Conservation (phyloP, 106 monocot genomes). For the Dioscorea zingiberensis region DNA sequence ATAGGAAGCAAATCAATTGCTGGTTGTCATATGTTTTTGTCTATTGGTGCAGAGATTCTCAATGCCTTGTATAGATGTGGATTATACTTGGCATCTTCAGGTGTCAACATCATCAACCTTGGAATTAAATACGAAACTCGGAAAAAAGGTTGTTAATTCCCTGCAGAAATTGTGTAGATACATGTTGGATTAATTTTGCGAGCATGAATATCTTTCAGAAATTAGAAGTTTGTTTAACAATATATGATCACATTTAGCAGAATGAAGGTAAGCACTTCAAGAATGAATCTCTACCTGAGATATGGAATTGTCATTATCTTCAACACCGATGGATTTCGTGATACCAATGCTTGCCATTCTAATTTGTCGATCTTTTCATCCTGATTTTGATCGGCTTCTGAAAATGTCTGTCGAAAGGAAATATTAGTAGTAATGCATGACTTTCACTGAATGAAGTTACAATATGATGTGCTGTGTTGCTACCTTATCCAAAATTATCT, state of each 20-base stretch:
- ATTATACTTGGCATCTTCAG: slow-evolving; percentile 12
- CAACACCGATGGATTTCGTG: slow-evolving; percentile 79
- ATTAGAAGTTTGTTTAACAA: background rate
- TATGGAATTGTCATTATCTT: slow-evolving; percentile 99
- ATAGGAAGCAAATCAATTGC: too few relatives aligned
- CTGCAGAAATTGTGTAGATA: slow-evolving; percentile 24
- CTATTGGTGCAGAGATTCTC: too few relatives aligned
- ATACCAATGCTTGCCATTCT: slow-evolving; percentile 88
- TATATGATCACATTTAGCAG: too few relatives aligned
- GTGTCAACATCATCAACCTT: slow-evolving; percentile 77
- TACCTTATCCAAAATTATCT: slow-evolving; percentile 90
- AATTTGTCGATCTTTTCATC: slow-evolving; percentile 92
- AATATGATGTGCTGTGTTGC: background rate
- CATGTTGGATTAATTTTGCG: background rate
- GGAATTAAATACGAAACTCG: slow-evolving; percentile 91
- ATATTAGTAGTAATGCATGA: background rate
- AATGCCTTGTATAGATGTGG: too few relatives aligned
- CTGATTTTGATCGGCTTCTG: slow-evolving; percentile 76
- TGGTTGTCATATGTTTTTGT: too few relatives aligned
- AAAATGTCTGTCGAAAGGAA: slow-evolving; percentile 65
- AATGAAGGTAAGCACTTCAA: too few relatives aligned
- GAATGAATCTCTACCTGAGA: slow-evolving; percentile 48
- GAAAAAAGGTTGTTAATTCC: slow-evolving; percentile 93
- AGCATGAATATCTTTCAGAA: background rate
- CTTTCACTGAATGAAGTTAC: background rate